Base-by-base conservation (phyloP, 495 filamentous ascomycete genomes). In the Talaromyces liani region DNA sequence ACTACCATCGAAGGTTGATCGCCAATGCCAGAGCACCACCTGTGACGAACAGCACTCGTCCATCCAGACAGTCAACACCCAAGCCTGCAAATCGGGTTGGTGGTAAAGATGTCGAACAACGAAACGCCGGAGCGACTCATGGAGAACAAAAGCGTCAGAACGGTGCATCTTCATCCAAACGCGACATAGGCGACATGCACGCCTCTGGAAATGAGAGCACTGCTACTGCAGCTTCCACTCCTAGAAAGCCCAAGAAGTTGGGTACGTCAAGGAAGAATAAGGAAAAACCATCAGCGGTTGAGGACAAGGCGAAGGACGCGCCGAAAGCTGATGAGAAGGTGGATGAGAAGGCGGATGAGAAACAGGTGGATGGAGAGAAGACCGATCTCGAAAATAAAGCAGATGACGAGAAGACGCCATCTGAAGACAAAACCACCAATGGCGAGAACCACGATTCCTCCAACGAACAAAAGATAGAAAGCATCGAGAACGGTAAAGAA, bases 1-100 rank as follows among this genome's bases (percentile, higher is more conserved):
- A 75, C 8, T 80, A 75, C 58, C 77, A 80, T 62, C 77, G 79
- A 59, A 66, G 71, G 29, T 63, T 80, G 65, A 34, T 62, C 12
- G 22, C 34, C 24, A 61, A 36, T 36, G 58, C 58, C 41, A 47
- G 36, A 24, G 58, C 58, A 24, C 54, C 54, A n/a, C 20, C 57
- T 9, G 57, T 22, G 16, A 20, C 57, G 6, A 59, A 22, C 3
- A n/a, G 3, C 57, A 36, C 27, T 18, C 57, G 57, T 4, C 5
- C 31, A 3, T 34, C 29, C 5, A 59, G 58, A 16, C 60, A 54
- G 60, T 54, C 60, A 34, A 62, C 39, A n/a, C 16, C 41, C 12
- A 54, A 18, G 14, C 60, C 47, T 18, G 60, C 41, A 5, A 16
- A 25, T n/a, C 60, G 60, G n/a, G 27, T 12, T 6, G 29, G 29